Base-by-base conservation (phyloP, 108 stramenopile genomes). In the Skeletonema menzelii region DNA sequence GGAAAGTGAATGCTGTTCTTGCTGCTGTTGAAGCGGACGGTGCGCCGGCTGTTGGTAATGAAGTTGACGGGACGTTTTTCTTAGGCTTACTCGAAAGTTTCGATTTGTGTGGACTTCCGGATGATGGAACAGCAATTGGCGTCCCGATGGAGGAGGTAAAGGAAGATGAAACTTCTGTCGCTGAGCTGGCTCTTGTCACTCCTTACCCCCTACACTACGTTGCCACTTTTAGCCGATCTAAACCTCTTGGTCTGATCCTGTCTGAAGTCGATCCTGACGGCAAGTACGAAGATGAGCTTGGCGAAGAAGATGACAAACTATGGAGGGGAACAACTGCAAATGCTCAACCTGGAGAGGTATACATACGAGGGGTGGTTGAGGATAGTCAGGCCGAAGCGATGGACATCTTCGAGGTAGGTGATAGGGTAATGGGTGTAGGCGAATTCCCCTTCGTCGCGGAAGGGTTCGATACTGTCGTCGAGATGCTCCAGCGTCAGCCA, bases 131-230 rank as follows among this genome's bases (percentile, higher is more conserved):
- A 1, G 30, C 59, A 15, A 60, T 60, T 44, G 59, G 59, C 0
- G 58, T 59, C 37, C 35, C 19, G 14, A n/a, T 19, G 19, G 15
- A 34, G 37, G 58, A 59, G 58, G 20, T n/a, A n/a, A n/a, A 31
- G 4, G 27, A 8, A n/a, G 58, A 24, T 32, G 31, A 4, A 7
- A 7, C 31, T 32, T 47, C 46, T 10, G 22, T 22, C 2, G 49
- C 49, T 22, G 49, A 53, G 49, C 5, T 15, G 70, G 26, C 14
- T 72, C 26, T 80, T 58, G 69, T 67, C 40, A 69, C 72, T 58
- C 82, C 82, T 31, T 80, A 88, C n/a, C 90, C 93, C 8, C 78
- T 94, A 59, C 90, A 94, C 56, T 94, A 87, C 67, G 85, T 91
- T 8, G 93, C 93, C 15, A 88, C 90, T 3, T 94, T 94, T 63